phyloP scores from a whole-genome alignment of 345 rosid species.

The Boechera stricta region DNA sequence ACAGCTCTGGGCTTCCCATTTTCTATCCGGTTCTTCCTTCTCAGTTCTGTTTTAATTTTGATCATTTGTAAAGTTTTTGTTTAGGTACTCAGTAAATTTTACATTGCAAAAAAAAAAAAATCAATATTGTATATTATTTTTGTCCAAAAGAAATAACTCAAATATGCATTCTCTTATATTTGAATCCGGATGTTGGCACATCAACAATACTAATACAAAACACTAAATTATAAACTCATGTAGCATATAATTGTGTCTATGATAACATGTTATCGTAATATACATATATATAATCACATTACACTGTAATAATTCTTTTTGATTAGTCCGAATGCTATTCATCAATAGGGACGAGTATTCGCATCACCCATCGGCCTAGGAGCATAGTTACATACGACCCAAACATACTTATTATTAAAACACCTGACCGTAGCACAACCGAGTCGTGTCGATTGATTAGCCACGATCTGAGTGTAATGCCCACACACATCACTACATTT shows the following conservation, averaged over 20 bases:
- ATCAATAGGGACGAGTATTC: slow-evolving; percentile 38
- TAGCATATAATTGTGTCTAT: not conserved
- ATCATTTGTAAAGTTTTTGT: not conserved
- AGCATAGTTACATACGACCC: slow-evolving; percentile 65
- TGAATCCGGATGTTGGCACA: not conserved
- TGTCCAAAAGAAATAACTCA: not conserved
- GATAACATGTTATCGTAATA: not conserved
- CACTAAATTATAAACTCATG: not conserved
- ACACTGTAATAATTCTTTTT: not conserved
- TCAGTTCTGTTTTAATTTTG: no score
- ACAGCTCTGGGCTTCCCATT: no score
- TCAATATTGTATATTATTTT: not conserved
- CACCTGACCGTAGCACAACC: slow-evolving; percentile 75
- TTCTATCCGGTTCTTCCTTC: no score
- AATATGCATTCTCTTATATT: not conserved
- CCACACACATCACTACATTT: slow-evolving; percentile 54
- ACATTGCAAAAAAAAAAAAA: not conserved
- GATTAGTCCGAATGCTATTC: not conserved
- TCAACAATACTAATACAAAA: not conserved
- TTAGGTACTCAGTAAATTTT: not conserved
- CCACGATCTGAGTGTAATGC: slow-evolving; percentile 80
- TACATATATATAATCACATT: not conserved
- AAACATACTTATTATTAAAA: slow-evolving; percentile 48
- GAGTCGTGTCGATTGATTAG: slow-evolving; percentile 56
- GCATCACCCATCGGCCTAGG: slow-evolving; percentile 51